Conservation (phyloP, 306 rosid species). For the Hippophae rhamnoides region DNA sequence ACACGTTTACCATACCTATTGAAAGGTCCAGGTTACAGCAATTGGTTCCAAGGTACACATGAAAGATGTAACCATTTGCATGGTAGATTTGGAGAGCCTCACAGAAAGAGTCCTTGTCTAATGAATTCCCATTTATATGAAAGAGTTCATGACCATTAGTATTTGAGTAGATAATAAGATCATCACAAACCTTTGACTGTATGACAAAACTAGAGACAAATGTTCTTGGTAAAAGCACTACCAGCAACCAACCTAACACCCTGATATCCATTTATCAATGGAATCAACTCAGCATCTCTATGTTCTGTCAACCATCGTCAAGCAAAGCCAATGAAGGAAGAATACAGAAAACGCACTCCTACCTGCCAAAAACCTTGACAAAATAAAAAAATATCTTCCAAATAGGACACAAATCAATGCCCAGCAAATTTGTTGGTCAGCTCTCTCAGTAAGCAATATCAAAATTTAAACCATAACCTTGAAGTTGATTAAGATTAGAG, state of each 20-base stretch:
- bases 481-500: conserved; percentile 7
- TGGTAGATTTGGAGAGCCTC: conserved; percentile 35
- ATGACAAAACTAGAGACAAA: conserved; percentile 35
- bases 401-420: background rate
- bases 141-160: conserved; percentile 42
- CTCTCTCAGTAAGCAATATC: conserved; percentile 1
- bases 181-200: conserved; percentile 43
- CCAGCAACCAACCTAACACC: conserved; percentile 29
- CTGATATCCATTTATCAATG: conserved; percentile 30
- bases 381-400: conserved; percentile 14
- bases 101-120: conserved; percentile 49
- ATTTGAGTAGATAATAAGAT: conserved; percentile 37
- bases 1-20: conserved; percentile 32
- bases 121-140: conserved; percentile 46
- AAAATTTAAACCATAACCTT: background rate
- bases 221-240: conserved; percentile 37
- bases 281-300: conserved; percentile 25
- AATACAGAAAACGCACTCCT: conserved; percentile 6
- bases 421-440: conserved; percentile 10
- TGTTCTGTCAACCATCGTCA: conserved; percentile 5
- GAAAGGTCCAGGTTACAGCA: conserved; percentile 35
- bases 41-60: conserved; percentile 32
- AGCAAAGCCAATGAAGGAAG: conserved; percentile 4
- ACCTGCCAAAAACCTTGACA: conserved; percentile 8
- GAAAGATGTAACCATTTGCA: conserved; percentile 48